These are phyloP conservation scores for Acanthamoeba quina DNA, from an alignment of 208 protist genomes.

Conservation along the genomic window DNA sequence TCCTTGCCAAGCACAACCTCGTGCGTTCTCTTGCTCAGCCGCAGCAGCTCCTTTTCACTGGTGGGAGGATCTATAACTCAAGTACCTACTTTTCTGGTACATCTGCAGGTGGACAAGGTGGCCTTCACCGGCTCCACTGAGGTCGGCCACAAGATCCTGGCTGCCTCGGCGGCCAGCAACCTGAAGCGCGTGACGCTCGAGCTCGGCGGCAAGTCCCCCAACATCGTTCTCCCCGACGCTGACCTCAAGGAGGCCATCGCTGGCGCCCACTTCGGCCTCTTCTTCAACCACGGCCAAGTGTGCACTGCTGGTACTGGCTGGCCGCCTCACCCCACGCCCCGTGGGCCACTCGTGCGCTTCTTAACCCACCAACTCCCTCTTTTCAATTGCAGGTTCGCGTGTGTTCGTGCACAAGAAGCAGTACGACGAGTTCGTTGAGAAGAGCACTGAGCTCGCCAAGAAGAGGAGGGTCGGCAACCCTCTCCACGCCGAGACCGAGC, in stretches of 20 bases:
- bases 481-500: slow-evolving; percentile 84
- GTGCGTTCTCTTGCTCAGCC: background rate
- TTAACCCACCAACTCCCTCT: background rate
- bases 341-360: background rate
- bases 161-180: slow-evolving; percentile 74
- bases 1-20: slow-evolving; percentile 84
- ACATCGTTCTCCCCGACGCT: slow-evolving; percentile 93
- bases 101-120: slow-evolving; percentile 93
- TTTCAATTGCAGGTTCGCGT: background rate
- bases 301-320: slow-evolving; percentile 45
- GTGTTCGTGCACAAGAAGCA: slow-evolving; percentile 73
- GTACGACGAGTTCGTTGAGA: slow-evolving; percentile 73
- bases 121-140: slow-evolving; percentile 93
- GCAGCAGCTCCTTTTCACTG: background rate
- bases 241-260: slow-evolving; percentile 89
- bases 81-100: background rate
- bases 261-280: slow-evolving; percentile 81
- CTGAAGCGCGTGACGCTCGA: slow-evolving; percentile 90
- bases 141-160: slow-evolving; percentile 89
- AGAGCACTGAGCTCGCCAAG: slow-evolving; percentile 83
- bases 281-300: slow-evolving; percentile 73
- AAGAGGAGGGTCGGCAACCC: slow-evolving; percentile 85
- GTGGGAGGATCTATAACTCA: background rate
- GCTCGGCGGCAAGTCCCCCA: slow-evolving; percentile 94
- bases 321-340: background rate